Percentiles rank a stretch among this genome's conserved stretches.
Evolutionary conservation across 345 rosid genomes (phyloP).

Genomic region (thale cress (Arabidopsis thaliana)): DNA sequence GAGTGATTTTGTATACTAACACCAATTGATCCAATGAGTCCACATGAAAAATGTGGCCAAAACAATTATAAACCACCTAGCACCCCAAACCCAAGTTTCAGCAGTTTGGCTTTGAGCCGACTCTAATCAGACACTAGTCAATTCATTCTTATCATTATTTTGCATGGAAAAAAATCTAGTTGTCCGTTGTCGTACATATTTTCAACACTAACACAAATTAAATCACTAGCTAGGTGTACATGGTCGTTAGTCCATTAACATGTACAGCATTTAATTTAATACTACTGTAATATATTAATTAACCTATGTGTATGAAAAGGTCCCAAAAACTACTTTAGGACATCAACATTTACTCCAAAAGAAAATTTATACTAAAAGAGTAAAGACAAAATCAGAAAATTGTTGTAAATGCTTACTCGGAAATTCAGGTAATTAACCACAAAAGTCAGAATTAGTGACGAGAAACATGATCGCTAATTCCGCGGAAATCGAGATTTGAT

Average conservation of each 20-base stretch:
- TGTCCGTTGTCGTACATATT: too few relatives aligned
- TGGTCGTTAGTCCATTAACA: background rate
- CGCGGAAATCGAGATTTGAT: constrained; percentile 8
- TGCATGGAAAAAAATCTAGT: too few relatives aligned
- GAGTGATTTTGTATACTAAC: too few relatives aligned
- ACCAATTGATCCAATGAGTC: too few relatives aligned
- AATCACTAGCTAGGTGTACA: background rate
- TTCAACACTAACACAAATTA: background rate
- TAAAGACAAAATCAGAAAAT: constrained; percentile 2
- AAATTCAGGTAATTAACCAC: constrained; percentile 20
- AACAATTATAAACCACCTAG: too few relatives aligned
- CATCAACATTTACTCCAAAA: background rate
- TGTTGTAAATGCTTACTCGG: constrained; percentile 14
- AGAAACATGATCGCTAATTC: constrained; percentile 21
- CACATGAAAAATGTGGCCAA: too few relatives aligned
- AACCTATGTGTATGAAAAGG: background rate
- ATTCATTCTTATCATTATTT: too few relatives aligned
- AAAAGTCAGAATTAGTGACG: constrained; percentile 29
- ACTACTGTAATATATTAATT: too few relatives aligned
- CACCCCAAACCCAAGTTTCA: too few relatives aligned
- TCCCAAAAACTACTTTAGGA: background rate
- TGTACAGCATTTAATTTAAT: background rate
- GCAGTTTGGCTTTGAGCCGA: too few relatives aligned
- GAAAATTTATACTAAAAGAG: background rate
- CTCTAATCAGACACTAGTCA: too few relatives aligned